These are phyloP conservation scores for Pyricularia grisea DNA, from an alignment of 2,329 filamentous ascomycete genomes.

Conservation along the genomic window DNA sequence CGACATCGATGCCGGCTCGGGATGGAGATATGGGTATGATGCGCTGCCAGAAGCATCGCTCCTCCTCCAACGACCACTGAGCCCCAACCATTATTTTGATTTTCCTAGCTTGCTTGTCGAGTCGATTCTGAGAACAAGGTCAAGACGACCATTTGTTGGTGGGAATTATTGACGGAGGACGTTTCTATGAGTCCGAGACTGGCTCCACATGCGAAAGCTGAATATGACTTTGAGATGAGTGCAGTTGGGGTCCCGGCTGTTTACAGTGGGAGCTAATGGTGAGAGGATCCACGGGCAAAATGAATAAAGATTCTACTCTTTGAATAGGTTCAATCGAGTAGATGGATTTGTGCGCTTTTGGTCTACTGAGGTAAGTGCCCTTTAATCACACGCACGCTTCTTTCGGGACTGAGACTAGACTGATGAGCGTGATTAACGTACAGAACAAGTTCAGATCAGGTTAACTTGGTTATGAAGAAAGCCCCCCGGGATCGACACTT, in stretches of 20 bases:
- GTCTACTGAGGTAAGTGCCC: background rate
- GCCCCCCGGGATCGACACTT: background rate
- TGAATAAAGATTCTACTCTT: background rate
- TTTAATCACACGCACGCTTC: background rate
- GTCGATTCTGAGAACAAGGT: background rate
- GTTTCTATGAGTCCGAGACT: background rate
- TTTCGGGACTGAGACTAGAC: background rate
- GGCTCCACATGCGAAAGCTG: background rate
- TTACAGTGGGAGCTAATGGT: background rate
- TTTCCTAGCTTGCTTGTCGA: background rate
- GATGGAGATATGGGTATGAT: slow-evolving; percentile 1
- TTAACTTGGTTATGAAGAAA: background rate
- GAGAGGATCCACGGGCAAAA: background rate
- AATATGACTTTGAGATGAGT: background rate
- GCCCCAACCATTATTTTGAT: background rate
- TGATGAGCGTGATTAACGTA: background rate
- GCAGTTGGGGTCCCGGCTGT: background rate
- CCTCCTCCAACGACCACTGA: slow-evolving; percentile 1
- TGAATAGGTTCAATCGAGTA: background rate
- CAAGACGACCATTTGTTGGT: background rate
- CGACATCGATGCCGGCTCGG: background rate
- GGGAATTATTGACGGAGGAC: background rate
- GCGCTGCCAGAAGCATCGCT: slow-evolving; percentile 1
- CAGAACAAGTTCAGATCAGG: background rate
- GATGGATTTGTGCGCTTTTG: background rate